These are phyloP conservation scores for Penicillium silybi DNA, from an alignment of 495 filamentous ascomycete genomes.

Conservation along the genomic window DNA sequence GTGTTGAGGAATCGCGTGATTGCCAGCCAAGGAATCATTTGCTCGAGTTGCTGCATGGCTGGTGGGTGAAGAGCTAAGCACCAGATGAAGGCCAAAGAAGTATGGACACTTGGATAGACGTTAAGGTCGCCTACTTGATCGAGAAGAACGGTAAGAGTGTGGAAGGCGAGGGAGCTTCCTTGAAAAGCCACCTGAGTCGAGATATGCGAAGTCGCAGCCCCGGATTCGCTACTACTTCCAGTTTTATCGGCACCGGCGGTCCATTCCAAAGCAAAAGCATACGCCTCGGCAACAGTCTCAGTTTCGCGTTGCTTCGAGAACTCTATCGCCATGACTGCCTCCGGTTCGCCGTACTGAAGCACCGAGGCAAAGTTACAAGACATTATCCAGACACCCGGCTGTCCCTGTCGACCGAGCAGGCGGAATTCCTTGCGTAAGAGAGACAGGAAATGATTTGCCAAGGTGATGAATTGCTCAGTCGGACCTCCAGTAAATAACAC, in stretches of 20 bases:
- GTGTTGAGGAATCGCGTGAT: slow-evolving; percentile 65
- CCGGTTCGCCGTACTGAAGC: slow-evolving; percentile 57
- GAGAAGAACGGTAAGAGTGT: slow-evolving; percentile 51
- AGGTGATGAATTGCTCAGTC: slow-evolving; percentile 41
- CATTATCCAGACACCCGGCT: slow-evolving; percentile 54
- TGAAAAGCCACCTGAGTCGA: slow-evolving; percentile 21
- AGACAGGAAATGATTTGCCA: slow-evolving; percentile 47
- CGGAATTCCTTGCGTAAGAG: slow-evolving; percentile 57
- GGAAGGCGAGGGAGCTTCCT: slow-evolving; percentile 43
- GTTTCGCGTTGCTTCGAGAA: slow-evolving; percentile 30
- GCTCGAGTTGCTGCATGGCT: slow-evolving; percentile 51
- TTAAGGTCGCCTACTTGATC: slow-evolving; percentile 58
- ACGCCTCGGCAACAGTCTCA: slow-evolving; percentile 27
- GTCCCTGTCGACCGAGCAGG: slow-evolving; percentile 51
- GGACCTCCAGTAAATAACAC: slow-evolving; percentile 58
- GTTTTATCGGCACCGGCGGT: background rate
- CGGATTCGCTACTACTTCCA: background rate
- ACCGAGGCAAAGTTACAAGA: slow-evolving; percentile 52
- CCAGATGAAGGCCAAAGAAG: slow-evolving; percentile 65
- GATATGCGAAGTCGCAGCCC: background rate
- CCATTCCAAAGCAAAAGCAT: slow-evolving; percentile 22
- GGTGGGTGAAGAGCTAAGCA: slow-evolving; percentile 49
- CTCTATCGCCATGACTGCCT: slow-evolving; percentile 39
- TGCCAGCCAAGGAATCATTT: slow-evolving; percentile 62
- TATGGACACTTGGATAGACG: slow-evolving; percentile 63